A percentile compares a stretch with the other conserved stretches of the same genome.
Conservation (phyloP, 441 rosid species). For the Croton laevigatus region DNA sequence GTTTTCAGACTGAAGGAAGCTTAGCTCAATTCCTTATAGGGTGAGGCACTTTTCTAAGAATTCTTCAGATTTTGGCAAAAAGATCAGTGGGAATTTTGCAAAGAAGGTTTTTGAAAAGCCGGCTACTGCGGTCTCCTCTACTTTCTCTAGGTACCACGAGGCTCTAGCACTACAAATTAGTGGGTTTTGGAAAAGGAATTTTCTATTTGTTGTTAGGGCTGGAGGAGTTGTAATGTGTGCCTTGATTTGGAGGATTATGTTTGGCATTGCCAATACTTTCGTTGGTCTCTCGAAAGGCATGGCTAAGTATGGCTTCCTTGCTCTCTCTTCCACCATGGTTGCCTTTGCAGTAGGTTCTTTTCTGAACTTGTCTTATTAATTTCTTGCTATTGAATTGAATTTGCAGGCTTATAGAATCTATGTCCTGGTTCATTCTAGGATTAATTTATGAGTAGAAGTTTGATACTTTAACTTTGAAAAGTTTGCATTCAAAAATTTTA, state of each 20-base stretch:
- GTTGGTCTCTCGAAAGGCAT: conserved; percentile 85
- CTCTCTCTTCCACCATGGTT: conserved; percentile 83
- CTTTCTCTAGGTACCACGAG: conserved; percentile 52
- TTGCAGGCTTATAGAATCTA: neutral
- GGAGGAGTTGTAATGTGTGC: conserved; percentile 61
- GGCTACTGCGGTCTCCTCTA: conserved; percentile 41
- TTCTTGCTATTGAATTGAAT: neutral
- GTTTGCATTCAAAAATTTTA: no score
- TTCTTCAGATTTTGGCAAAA: conserved; percentile 31
- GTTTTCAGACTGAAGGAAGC: no score
- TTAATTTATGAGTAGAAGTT: neutral
- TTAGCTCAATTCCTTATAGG: no score
- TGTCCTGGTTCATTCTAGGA: neutral
- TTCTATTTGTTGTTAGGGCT: conserved; percentile 56
- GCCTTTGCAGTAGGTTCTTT: conserved; percentile 66
- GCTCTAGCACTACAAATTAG: conserved; percentile 78
- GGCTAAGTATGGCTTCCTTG: conserved; percentile 91
- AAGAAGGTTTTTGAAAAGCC: conserved; percentile 58
- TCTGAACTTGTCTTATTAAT: neutral
- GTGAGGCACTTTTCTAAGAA: conserved; percentile 46
- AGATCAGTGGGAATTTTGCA: conserved; percentile 40
- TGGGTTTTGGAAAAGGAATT: conserved; percentile 70
- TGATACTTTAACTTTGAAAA: no score
- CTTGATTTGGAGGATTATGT: conserved; percentile 86
- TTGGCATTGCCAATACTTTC: conserved; percentile 75